Percentiles rank a stretch among this genome's conserved stretches.
These are phyloP conservation scores for Yamadazyma kanchanaburiensis DNA, from an alignment of 1,139 yeast genomes.

Conservation along the genomic window DNA sequence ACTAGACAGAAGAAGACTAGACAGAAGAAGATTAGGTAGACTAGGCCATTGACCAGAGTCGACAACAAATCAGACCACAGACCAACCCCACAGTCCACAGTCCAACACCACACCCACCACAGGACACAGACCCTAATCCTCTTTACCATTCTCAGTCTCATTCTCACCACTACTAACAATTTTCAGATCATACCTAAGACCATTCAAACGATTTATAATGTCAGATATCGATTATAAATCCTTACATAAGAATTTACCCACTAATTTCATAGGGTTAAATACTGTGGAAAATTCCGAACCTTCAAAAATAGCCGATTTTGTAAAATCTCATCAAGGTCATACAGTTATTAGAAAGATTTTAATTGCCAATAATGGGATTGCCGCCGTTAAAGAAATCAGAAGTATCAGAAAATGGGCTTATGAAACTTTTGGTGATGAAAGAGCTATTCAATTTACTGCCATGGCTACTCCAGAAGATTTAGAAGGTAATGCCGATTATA, in stretches of 20 bases:
- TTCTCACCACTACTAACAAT: constrained; percentile 1
- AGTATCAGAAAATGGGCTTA: constrained; percentile 98
- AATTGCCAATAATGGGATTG: constrained; percentile 98
- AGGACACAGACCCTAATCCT: neutral
- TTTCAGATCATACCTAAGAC: constrained; percentile 1
- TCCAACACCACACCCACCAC: neutral
- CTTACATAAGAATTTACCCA: constrained; percentile 48
- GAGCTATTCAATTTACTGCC: constrained; percentile 89
- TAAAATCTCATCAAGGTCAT: constrained; percentile 85
- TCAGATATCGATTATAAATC: constrained; percentile 21
- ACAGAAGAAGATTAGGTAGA: no score
- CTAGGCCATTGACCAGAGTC: no score
- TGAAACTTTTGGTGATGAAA: constrained; percentile 94
- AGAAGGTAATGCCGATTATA: constrained; percentile 94
- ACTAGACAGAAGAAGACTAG: no score
- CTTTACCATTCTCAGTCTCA: no score
- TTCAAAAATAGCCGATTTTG: constrained; percentile 77
- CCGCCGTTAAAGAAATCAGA: constrained; percentile 97
- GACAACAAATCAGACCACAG: no score
- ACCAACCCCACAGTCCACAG: no score
- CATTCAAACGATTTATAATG: no score
- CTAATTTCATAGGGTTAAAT: constrained; percentile 79
- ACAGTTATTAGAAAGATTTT: constrained; percentile 86
- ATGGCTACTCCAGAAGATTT: constrained; percentile 99
- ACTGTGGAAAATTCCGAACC: constrained; percentile 72